phyloP scores from a whole-genome alignment of 23 red algal species.

The Cyanidioschyzon merolae region DNA sequence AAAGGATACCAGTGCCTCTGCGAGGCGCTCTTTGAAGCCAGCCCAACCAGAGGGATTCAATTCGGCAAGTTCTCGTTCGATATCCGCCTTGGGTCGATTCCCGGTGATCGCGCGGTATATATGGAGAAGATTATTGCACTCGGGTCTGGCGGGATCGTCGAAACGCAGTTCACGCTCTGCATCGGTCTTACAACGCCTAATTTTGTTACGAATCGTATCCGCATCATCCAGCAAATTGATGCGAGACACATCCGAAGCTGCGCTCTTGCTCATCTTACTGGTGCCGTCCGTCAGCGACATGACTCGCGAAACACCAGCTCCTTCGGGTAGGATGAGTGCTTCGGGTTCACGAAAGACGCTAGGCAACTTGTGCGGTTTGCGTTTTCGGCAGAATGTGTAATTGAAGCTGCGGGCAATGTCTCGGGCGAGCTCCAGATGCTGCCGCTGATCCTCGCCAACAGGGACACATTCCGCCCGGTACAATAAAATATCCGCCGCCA shows the following conservation, averaged over 20 bases:
- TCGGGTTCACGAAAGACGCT: constrained; percentile 69
- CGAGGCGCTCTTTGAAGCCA: constrained; percentile 64
- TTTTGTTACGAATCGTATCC: constrained; percentile 53
- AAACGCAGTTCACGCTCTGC: constrained; percentile 43
- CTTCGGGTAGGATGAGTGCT: constrained; percentile 42
- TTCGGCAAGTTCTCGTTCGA: constrained; percentile 30
- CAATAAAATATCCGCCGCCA: constrained; percentile 91
- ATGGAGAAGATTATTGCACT: constrained; percentile 78
- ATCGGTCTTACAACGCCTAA: constrained; percentile 94
- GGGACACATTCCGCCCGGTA: constrained; percentile 92
- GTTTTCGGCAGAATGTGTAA: constrained; percentile 52
- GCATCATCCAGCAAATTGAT: constrained; percentile 83
- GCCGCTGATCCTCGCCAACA: constrained; percentile 93
- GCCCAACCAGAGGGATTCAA: constrained; percentile 46
- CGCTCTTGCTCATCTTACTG: constrained; percentile 94
- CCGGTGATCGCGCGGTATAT: constrained; percentile 70
- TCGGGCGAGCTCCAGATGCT: constrained; percentile 88
- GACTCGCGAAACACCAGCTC: constrained; percentile 36
- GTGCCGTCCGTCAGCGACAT: constrained; percentile 93
- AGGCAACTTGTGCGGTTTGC: constrained; percentile 8
- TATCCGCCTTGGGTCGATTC: constrained; percentile 42
- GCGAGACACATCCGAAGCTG: constrained; percentile 55
- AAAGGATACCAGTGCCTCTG: constrained; percentile 54
- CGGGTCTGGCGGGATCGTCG: constrained; percentile 68
- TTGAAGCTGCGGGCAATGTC: constrained; percentile 86